Evolutionary conservation across 2,329 filamentous ascomycete species (phyloP).

Genomic region (Aureobasidium musti): DNA sequence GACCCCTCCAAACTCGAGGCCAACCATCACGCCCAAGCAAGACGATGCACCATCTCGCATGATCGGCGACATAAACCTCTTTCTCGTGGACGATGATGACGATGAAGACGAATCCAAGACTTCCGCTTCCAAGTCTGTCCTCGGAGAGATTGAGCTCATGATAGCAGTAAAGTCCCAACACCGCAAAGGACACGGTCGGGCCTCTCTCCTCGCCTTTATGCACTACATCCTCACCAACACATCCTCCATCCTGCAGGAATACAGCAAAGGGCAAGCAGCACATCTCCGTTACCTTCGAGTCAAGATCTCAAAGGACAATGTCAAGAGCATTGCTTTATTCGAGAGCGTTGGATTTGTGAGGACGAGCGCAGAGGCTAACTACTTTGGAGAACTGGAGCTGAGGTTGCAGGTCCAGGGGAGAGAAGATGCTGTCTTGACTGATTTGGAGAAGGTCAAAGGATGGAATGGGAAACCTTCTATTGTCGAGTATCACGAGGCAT

Average conservation of each 20-base stretch:
- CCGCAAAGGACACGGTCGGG: conserved; percentile 64
- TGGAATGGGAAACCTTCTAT: not conserved
- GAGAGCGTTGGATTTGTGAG: conserved; percentile 60
- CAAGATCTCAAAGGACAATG: conserved; percentile 63
- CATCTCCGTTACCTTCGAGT: conserved; percentile 56
- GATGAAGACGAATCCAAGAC: conserved; percentile 45
- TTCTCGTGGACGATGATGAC: conserved; percentile 63
- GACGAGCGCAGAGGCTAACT: conserved; percentile 56
- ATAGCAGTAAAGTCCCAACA: conserved; percentile 64
- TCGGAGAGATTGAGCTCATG: conserved; percentile 87
- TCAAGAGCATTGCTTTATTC: conserved; percentile 61
- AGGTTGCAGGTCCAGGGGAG: conserved; percentile 38
- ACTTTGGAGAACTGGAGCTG: conserved; percentile 69
- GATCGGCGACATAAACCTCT: conserved; percentile 63
- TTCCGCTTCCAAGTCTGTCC: conserved; percentile 33
- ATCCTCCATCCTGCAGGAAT: conserved; percentile 60
- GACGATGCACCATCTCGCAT: conserved; percentile 57
- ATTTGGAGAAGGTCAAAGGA: conserved; percentile 4
- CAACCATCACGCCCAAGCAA: conserved; percentile 43
- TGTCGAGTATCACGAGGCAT: conserved; percentile 2
- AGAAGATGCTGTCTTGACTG: not conserved
- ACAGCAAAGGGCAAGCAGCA: conserved; percentile 37
- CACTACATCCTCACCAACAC: conserved; percentile 63
- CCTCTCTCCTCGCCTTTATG: conserved; percentile 68
- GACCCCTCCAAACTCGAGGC: conserved; percentile 24